Evolutionary conservation across 371 early-diverging fungal species (phyloP), one percentile per base, ranked within the genome.

Genomic region (Mortierella sp.): DNA sequence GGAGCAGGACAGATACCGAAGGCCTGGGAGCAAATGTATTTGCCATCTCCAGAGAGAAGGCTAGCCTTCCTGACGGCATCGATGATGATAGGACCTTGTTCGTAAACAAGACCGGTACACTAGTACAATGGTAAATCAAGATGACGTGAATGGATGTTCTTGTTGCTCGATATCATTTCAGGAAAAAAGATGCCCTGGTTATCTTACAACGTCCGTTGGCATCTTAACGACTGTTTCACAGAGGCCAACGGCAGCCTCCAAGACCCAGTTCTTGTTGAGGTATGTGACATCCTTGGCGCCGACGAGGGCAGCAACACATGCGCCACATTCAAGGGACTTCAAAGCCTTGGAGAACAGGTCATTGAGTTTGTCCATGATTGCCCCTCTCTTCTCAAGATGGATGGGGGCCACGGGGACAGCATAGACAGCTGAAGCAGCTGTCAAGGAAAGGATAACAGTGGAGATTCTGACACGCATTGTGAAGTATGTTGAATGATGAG

Each of bases 241-340:
- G 55, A 81, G 52, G 13, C 76, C 70, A 28, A 36, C 62, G n/a
- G 70, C 73, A 21, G 76, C 76, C 63, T 76, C 76, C 50, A 81
- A 58, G 36, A 76, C 82, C 82, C 82, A 81, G 63, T 72, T 76
- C 65, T 69, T 75, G 73, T 81, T 81, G 48, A 81, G 32, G 45
- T 66, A 72, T 11, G 82, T 69, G 22, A 81, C 43, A 28, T 72
- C 69, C 58, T 81, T 81, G 67, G 76, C 76, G 13, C 63, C 76
- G 7, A 70, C 72, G 0, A 81, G 69, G 19, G 82, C 82, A 13
- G 82, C n/a, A 16, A 81, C 82, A 60, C 82, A 81, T n/a, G 82
- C 82, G 36, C 82, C 82, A 36, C 82, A 81, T 60, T 81, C 82
- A 40, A 81, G 73, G 7, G 61, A 63, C 60, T 72, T 69, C 48